These are phyloP conservation scores for Hordeum marinum DNA, from an alignment of 176 grass and related monocot species.

Conservation along the genomic window DNA sequence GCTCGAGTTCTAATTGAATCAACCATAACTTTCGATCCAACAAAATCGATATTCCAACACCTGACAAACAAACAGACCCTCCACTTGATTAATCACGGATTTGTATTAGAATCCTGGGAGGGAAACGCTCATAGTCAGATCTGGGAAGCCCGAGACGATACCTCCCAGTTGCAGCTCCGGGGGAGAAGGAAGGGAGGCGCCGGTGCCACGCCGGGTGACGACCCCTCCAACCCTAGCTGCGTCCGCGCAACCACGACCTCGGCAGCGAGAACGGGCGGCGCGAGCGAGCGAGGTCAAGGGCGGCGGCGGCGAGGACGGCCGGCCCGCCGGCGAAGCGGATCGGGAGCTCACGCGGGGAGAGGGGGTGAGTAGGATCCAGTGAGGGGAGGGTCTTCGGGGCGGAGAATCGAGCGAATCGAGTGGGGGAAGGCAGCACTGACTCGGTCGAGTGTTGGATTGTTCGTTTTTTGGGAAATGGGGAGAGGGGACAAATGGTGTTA, in stretches of 20 bases:
- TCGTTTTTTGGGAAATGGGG: background rate
- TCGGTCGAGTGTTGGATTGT: constrained; percentile 7
- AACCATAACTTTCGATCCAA: background rate
- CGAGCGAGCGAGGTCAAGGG: background rate
- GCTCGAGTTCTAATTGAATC: background rate
- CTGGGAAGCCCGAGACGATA: background rate
- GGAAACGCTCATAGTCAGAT: background rate
- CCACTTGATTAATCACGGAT: background rate
- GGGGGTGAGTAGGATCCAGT: background rate
- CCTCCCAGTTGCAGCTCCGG: background rate
- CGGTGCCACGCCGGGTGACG: background rate
- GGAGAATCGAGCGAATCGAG: background rate
- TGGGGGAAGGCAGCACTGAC: background rate
- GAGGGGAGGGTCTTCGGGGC: background rate
- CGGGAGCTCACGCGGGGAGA: background rate
- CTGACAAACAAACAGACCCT: background rate
- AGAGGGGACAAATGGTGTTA: background rate
- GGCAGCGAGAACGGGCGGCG: background rate
- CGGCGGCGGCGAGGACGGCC: background rate
- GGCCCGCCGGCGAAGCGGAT: background rate
- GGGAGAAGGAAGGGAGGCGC: background rate
- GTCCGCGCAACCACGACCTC: background rate
- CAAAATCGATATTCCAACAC: background rate
- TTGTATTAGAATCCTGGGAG: background rate
- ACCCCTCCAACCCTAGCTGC: background rate